These are phyloP conservation scores for Panaeolus cyanescens DNA, from an alignment of 768 basidiomycete species.

Conservation along the genomic window DNA sequence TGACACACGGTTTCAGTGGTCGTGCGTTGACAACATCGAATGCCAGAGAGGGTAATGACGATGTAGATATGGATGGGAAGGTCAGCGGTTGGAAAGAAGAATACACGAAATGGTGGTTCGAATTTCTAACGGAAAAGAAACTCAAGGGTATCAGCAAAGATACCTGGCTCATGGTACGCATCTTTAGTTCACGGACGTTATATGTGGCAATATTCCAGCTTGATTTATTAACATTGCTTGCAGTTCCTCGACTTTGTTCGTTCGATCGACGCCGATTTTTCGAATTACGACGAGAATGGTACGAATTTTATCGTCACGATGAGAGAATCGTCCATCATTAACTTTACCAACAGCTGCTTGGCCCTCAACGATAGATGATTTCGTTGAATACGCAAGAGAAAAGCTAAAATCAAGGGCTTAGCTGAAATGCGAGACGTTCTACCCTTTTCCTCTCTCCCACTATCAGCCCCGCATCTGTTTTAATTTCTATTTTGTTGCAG, in stretches of 20 bases:
- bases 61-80: conserved; percentile 48
- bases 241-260: conserved; percentile 83
- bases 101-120: conserved; percentile 75
- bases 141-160: conserved; percentile 84
- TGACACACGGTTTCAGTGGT: conserved; percentile 69
- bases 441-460: background rate
- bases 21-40: conserved; percentile 57
- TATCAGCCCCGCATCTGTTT: conserved; percentile 2
- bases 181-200: background rate
- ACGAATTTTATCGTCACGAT: conserved; percentile 14
- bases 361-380: conserved; percentile 88
- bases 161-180: conserved; percentile 81
- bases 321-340: background rate
- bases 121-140: conserved; percentile 67
- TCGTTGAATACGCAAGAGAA: conserved; percentile 66
- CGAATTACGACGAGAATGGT: conserved; percentile 80
- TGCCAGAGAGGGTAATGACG: conserved; percentile 39
- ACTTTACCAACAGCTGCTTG: conserved; percentile 60
- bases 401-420: conserved; percentile 21
- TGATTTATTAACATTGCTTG: conserved; percentile 2
- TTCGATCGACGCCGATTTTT: conserved; percentile 71
- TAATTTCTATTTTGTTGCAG: too few relatives aligned
- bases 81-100: conserved; percentile 61
- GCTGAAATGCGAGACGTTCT: background rate
- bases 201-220: too few relatives aligned